Evolutionary conservation across 768 basidiomycete species (phyloP).

Genomic region (Termitomyces sp.): DNA sequence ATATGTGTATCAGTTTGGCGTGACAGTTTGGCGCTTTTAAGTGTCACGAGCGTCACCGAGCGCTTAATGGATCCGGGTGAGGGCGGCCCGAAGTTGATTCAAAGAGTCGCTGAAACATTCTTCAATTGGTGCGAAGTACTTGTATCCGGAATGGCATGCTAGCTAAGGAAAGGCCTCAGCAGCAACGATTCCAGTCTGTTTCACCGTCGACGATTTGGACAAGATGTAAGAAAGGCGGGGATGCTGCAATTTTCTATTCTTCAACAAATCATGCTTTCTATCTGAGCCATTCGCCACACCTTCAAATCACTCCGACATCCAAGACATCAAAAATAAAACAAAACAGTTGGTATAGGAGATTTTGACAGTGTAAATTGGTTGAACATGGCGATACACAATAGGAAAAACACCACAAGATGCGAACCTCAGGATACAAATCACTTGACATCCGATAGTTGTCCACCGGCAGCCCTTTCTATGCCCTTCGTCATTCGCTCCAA

Average conservation of each 20-base stretch:
- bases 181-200: conserved; percentile 27
- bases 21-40: too few species aligned
- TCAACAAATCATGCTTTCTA: not conserved
- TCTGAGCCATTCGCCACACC: not conserved
- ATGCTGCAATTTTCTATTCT: too few species aligned
- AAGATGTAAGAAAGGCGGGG: not conserved
- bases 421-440: conserved; percentile 1
- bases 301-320: too few species aligned
- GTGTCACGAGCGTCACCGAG: too few species aligned
- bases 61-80: too few species aligned
- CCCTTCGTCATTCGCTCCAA: conserved; percentile 42
- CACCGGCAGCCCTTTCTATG: conserved; percentile 61
- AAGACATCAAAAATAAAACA: not conserved
- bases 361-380: not conserved
- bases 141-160: too few species aligned
- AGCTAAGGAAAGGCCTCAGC: conserved; percentile 31
- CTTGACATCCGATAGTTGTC: conserved; percentile 38
- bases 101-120: too few species aligned
- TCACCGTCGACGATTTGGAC: conserved; percentile 18
- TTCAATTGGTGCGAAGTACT: too few species aligned
- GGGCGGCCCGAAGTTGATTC: too few species aligned
- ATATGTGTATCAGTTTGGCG: too few species aligned
- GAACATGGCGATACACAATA: not conserved
- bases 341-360: not conserved
- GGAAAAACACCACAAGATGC: not conserved